Percentiles rank a stretch among this genome's conserved stretches.
Evolutionary conservation across 2,329 filamentous ascomycete species (phyloP).

Genomic region (Plectosphaerella cucumerina): DNA sequence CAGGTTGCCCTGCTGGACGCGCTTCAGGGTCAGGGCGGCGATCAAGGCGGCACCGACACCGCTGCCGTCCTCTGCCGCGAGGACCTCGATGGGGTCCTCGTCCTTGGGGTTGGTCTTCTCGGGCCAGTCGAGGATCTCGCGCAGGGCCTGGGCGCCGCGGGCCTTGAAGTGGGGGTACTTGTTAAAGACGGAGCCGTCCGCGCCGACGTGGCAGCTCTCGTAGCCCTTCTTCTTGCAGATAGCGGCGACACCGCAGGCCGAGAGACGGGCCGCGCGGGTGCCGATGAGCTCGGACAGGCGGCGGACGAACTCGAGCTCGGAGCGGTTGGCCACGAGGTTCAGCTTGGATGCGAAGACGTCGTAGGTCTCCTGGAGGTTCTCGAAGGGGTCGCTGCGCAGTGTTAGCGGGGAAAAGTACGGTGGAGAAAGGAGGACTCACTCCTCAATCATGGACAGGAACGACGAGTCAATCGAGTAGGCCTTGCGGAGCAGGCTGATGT

Average conservation of each 20-base stretch:
- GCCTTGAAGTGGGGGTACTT: slow-evolving; percentile 99
- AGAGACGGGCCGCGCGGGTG: slow-evolving; percentile 87
- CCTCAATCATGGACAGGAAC: slow-evolving; percentile 89
- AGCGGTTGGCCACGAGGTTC: slow-evolving; percentile 62
- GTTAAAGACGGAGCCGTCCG: slow-evolving; percentile 97
- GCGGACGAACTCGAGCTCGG: slow-evolving; percentile 85
- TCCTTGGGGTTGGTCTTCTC: slow-evolving; percentile 64
- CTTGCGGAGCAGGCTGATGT: slow-evolving; percentile 75
- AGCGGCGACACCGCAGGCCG: slow-evolving; percentile 89
- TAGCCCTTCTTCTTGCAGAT: slow-evolving; percentile 97
- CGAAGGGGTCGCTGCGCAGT: slow-evolving; percentile 73
- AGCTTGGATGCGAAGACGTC: slow-evolving; percentile 79
- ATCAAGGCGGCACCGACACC: slow-evolving; percentile 97
- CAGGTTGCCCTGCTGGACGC: slow-evolving; percentile 58
- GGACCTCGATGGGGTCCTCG: slow-evolving; percentile 81
- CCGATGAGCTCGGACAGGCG: slow-evolving; percentile 91
- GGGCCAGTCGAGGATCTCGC: slow-evolving; percentile 94
- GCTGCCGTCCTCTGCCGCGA: slow-evolving; percentile 90
- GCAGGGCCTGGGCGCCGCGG: slow-evolving; percentile 80
- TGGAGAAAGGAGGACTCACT: slow-evolving; percentile 44
- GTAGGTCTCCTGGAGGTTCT: slow-evolving; percentile 86
- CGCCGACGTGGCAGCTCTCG: slow-evolving; percentile 84
- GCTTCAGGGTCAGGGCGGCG: slow-evolving; percentile 66
- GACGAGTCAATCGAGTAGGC: slow-evolving; percentile 89
- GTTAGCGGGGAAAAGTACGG: slow-evolving; percentile 9